Base-by-base conservation (phyloP, 768 basidiomycete species). In the Russula sp. region DNA sequence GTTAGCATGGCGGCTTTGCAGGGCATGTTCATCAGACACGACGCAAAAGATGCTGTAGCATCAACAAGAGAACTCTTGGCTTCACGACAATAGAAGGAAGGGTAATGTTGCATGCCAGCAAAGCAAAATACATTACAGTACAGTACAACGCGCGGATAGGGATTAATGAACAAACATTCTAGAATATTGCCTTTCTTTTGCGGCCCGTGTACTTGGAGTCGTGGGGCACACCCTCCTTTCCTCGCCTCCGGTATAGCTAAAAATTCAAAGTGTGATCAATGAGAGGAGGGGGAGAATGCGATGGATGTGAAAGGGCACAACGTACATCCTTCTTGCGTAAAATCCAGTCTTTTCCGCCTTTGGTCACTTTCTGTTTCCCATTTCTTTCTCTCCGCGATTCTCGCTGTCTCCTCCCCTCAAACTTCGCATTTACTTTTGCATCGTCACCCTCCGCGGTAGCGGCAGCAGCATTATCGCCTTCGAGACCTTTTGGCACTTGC, bases 1-100 rank as follows among this genome's bases (percentile, higher is more conserved):
- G 80, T 97, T 63, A 98, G 94, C 73, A 99, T 99, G 97, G 97
- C 97, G 38, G 86, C 90, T 42, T 78, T 99, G 65, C 97, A 99
- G 71, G 97, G 97, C 22, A 83, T 90, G 38, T 98, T 99, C 76
- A 99, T 99, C 70, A 84, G 90, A 63, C 84, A 83, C 70, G 76
- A 76, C 52, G 81, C 87, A 49, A 75, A 73, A 67, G 81, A 83
- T 13, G 89, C 86, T 9, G 73, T 90, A 14, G 73, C 67, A 59
- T 77, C 74, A 22, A 84, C 81, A 71, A 78, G 75, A 49, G 79
- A 84, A 44, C 70, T 81, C 55, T 76, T 79, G 49, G 49, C 48
- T 34, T 14, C 26, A n/a, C 32, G 36, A 30, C 60, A 22, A 61
- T 65, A 65, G 50, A 56, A 44, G n/a, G 16, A 34, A 9, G 11